Percentiles rank a stretch among this genome's conserved stretches.
These are phyloP conservation scores for Lipomyces sp. DNA, from an alignment of 805 yeast genomes.

Conservation along the genomic window DNA sequence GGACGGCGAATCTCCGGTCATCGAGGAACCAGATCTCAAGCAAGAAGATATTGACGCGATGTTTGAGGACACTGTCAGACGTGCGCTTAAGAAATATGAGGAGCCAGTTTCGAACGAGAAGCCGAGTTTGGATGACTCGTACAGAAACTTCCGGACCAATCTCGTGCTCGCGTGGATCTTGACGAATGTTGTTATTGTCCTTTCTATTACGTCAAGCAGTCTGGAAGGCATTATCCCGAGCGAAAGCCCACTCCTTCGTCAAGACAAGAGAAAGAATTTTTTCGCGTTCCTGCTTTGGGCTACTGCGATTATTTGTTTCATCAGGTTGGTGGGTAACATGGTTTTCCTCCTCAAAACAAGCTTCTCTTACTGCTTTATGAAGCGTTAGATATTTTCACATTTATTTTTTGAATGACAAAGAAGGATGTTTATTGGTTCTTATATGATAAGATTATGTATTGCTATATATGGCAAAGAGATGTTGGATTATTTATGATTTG, in stretches of 20 bases:
- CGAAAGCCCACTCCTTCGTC: neutral
- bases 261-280: slow-evolving; percentile 44
- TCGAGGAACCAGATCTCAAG: slow-evolving; percentile 55
- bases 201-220: slow-evolving; percentile 48
- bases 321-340: slow-evolving; percentile 60
- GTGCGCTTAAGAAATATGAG: slow-evolving; percentile 57
- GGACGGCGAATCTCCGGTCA: slow-evolving; percentile 61
- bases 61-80: slow-evolving; percentile 53
- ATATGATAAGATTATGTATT: too few relatives aligned
- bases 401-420: neutral
- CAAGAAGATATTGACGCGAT: slow-evolving; percentile 60
- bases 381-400: slow-evolving; percentile 1
- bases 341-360: slow-evolving; percentile 50
- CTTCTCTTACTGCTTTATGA: slow-evolving; percentile 27
- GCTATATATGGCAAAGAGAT: too few relatives aligned
- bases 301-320: slow-evolving; percentile 63
- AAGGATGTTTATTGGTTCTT: neutral
- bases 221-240: slow-evolving; percentile 38
- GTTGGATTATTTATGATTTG: neutral
- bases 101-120: slow-evolving; percentile 45
- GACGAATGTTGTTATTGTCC: slow-evolving; percentile 47
- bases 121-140: slow-evolving; percentile 45
- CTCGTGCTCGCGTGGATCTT: slow-evolving; percentile 49
- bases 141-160: slow-evolving; percentile 50
- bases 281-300: slow-evolving; percentile 61